phyloP scores from a whole-genome alignment of 306 rosid species.

The Trichosanthes truncata region DNA sequence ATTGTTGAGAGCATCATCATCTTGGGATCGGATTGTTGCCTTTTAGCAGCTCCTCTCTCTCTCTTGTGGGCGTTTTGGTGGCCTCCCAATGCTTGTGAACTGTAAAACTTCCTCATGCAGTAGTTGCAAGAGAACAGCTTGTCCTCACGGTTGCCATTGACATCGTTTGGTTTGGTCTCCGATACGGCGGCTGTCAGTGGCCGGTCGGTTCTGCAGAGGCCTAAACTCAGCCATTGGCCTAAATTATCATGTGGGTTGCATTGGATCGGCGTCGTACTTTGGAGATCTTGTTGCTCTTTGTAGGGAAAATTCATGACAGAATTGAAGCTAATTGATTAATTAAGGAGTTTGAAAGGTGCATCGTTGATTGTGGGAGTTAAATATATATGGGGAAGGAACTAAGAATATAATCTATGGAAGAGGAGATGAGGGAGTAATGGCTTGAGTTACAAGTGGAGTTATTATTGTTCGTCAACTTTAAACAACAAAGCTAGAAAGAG shows the following conservation, averaged over 20 bases:
- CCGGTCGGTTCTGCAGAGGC: conserved; percentile 19
- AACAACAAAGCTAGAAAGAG: not conserved
- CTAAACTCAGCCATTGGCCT: conserved; percentile 62
- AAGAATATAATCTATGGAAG: not conserved
- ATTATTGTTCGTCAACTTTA: not conserved
- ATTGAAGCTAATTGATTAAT: too few species aligned
- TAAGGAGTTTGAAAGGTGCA: not conserved
- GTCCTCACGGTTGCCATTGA: not conserved
- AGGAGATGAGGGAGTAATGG: not conserved
- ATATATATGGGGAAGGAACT: not conserved
- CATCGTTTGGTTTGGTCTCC: not conserved
- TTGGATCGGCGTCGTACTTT: not conserved
- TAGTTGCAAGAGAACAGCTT: not conserved
- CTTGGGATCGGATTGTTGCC: conserved; percentile 23
- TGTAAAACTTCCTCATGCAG: not conserved
- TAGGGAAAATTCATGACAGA: not conserved
- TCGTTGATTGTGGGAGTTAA: not conserved
- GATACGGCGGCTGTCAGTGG: not conserved
- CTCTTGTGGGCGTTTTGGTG: conserved; percentile 6
- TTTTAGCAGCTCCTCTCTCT: conserved; percentile 5
- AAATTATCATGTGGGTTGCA: conserved; percentile 15
- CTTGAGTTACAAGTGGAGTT: conserved; percentile 9
- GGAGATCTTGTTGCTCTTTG: not conserved
- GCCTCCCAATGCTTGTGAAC: conserved; percentile 6
- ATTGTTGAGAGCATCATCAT: conserved; percentile 28